Evolutionary conservation across 257 asterid genomes (phyloP).

Genomic region (Solanum chiquidenum): DNA sequence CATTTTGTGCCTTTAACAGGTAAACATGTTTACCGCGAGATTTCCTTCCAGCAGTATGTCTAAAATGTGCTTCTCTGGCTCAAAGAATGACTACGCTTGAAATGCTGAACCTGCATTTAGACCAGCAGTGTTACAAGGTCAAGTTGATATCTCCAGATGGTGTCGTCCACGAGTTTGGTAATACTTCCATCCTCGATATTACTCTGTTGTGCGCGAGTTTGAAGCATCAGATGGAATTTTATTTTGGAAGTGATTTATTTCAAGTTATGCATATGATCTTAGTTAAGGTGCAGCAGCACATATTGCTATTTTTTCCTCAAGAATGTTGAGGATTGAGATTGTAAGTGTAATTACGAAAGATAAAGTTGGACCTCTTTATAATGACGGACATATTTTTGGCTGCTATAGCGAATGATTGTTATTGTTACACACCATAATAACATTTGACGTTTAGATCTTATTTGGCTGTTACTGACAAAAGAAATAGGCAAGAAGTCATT

Average conservation of each 20-base stretch:
- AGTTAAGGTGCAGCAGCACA: neutral
- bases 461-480: too few species aligned
- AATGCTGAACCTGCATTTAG: too few species aligned
- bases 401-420: neutral
- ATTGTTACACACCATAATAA: neutral
- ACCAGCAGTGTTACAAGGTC: too few species aligned
- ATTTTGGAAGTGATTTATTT: neutral
- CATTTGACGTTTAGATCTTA: too few species aligned
- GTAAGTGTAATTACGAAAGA: neutral
- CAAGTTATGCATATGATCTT: neutral
- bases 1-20: neutral
- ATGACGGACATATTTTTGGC: neutral
- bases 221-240: neutral
- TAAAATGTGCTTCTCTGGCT: neutral
- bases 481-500: neutral
- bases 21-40: neutral
- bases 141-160: too few species aligned
- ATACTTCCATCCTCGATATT: too few species aligned
- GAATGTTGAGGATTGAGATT: neutral
- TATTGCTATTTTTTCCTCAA: too few species aligned
- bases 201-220: too few species aligned
- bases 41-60: neutral
- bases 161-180: too few species aligned
- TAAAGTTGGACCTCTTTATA: too few species aligned
- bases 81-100: too few species aligned